Evolutionary conservation across 805 yeast species (phyloP).

Genomic region (Saturnispora saitoi): DNA sequence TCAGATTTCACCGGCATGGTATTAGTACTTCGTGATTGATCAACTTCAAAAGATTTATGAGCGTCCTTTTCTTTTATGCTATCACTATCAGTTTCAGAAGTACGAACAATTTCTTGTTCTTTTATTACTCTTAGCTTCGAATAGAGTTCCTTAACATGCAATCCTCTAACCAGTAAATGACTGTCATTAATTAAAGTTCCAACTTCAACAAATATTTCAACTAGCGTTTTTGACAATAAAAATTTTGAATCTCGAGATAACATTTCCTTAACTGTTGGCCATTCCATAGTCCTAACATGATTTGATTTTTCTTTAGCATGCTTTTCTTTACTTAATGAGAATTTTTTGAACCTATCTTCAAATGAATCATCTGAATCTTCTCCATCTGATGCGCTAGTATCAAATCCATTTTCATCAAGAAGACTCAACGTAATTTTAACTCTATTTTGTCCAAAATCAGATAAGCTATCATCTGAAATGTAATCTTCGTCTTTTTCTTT

Average conservation of each 20-base stretch:
- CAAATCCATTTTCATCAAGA: slow-evolving; percentile 11
- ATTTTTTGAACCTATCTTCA: slow-evolving; percentile 4
- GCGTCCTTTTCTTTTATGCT: no score
- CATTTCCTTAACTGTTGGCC: slow-evolving; percentile 50
- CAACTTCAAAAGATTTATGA: not conserved
- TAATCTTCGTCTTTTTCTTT: not conserved
- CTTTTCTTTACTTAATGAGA: not conserved
- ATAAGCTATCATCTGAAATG: not conserved
- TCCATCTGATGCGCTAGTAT: slow-evolving; percentile 9
- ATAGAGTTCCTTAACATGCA: slow-evolving; percentile 44
- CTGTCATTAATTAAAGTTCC: slow-evolving; percentile 56
- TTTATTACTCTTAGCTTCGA: not conserved
- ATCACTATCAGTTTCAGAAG: not conserved
- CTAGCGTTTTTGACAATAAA: slow-evolving; percentile 43
- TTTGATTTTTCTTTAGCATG: not conserved
- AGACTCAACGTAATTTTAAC: slow-evolving; percentile 6
- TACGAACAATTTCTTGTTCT: not conserved
- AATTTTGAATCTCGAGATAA: slow-evolving; percentile 36
- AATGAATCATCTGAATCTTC: slow-evolving; percentile 8
- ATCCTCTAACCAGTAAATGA: slow-evolving; percentile 50
- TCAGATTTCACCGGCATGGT: not conserved
- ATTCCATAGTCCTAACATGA: slow-evolving; percentile 14
- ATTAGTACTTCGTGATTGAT: not conserved
- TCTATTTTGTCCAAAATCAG: not conserved
- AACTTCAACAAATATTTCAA: slow-evolving; percentile 54